Base-by-base conservation (phyloP, 208 protist species). In the Trypanosoma vivax region DNA sequence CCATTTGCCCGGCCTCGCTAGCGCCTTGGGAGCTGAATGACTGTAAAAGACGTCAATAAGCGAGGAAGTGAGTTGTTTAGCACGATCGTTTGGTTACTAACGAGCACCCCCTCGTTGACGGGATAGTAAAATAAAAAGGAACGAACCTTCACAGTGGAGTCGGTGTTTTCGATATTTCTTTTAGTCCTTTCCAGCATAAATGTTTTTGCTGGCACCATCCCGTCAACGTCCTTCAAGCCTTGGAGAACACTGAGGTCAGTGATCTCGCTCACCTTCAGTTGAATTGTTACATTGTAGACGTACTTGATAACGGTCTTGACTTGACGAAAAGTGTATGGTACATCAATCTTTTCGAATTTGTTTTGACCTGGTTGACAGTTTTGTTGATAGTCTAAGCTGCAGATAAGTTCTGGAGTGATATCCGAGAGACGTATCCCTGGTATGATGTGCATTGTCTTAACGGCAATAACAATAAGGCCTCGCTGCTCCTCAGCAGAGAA, bases 391-490 rank as follows among this genome's bases (percentile, higher is more conserved):
- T 91, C 77, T 21, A 76, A 19, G 14, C 79, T 88, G 11, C 75
- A 49, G 18, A 95, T 10, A n/a, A 89, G 61, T n/a, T 70, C 63
- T 16, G 77, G 64, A 11, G 70, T 83, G 28, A 95, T 66, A 43
- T 79, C 41, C 14, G 71, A 37, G 5, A 87, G 25, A 23, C 58
- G 50, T 28, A 86, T 61, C 13, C 79, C 73, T 2, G 88, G 88
- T 28, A 95, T 70, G 55, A 95, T 60, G 70, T 95, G 91, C 83
- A 95, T 92, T 10, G 83, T 71, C 67, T 95, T 92, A 14, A 85
- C 84, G 1, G 84, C 28, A 40, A 95, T 92, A 37, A 46, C 59
- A 34, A 91, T 83, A 64, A 90, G 90, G 57, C 86, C 79, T 24
- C 29, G 4, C 23, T 63, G 51, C 29, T 90, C 80, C 21, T 64